These are phyloP conservation scores for Neofusicoccum parvum DNA, from an alignment of 2,329 filamentous ascomycete genomes.

Conservation along the genomic window DNA sequence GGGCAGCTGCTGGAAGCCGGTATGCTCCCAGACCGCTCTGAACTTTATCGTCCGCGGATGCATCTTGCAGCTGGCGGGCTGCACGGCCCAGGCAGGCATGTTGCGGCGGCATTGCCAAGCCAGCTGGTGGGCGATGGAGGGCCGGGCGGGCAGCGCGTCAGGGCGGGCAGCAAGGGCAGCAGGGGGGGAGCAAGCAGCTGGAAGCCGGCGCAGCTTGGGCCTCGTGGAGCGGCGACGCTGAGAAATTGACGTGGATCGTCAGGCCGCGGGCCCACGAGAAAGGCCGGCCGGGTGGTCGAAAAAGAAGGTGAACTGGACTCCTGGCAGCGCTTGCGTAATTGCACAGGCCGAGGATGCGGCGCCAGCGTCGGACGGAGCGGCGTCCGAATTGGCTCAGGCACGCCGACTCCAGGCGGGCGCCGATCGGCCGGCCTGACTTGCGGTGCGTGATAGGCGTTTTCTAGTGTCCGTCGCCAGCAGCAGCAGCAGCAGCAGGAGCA, in stretches of 20 bases:
- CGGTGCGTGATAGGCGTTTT: constrained; percentile 10
- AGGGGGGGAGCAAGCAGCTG: background rate
- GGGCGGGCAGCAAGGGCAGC: background rate
- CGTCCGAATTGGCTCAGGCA: background rate
- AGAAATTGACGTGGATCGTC: constrained; percentile 3
- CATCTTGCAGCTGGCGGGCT: constrained; percentile 7
- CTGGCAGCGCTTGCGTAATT: too few relatives aligned
- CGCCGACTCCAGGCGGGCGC: background rate
- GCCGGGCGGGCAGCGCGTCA: background rate
- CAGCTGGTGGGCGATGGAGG: background rate
- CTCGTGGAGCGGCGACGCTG: constrained; percentile 1
- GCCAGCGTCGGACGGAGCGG: background rate
- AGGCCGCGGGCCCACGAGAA: background rate
- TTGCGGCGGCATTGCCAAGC: constrained; percentile 8
- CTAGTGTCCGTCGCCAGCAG: background rate
- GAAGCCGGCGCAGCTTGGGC: background rate
- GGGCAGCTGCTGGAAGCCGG: background rate
- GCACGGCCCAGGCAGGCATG: constrained; percentile 16
- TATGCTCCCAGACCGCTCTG: background rate
- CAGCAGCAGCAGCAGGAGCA: too few relatives aligned
- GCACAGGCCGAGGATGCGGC: background rate
- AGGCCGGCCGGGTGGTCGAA: too few relatives aligned
- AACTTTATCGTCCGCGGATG: constrained; percentile 4
- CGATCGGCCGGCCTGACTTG: background rate
- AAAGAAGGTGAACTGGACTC: too few relatives aligned